Evolutionary conservation across 495 filamentous ascomycete species (phyloP).

Genomic region (Neurospora sp.): DNA sequence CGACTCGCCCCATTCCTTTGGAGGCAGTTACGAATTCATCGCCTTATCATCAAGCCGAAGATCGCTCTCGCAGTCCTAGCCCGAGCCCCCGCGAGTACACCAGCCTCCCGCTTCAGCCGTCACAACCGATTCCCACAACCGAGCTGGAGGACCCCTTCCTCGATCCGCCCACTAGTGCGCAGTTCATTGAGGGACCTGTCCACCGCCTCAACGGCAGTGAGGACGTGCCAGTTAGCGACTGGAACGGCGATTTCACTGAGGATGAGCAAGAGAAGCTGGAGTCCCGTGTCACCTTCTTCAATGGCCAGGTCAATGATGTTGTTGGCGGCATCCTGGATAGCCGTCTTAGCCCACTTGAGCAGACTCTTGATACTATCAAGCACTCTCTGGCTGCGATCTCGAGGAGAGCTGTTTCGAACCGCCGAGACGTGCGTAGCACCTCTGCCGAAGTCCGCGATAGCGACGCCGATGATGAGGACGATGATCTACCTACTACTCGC

Average conservation of each 20-base stretch:
- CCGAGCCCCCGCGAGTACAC: slow-evolving; percentile 57
- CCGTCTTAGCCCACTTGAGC: slow-evolving; percentile 68
- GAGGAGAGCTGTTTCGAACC: slow-evolving; percentile 32
- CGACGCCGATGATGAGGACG: slow-evolving; percentile 93
- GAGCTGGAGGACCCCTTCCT: slow-evolving; percentile 41
- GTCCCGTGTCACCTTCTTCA: slow-evolving; percentile 67
- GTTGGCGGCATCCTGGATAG: slow-evolving; percentile 70
- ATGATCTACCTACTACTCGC: slow-evolving; percentile 50
- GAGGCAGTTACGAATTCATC: slow-evolving; percentile 36
- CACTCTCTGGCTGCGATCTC: slow-evolving; percentile 45
- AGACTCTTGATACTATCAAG: slow-evolving; percentile 64
- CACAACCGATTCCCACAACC: slow-evolving; percentile 24
- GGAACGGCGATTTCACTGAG: slow-evolving; percentile 78
- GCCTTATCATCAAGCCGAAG: slow-evolving; percentile 44
- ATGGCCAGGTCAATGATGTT: slow-evolving; percentile 75
- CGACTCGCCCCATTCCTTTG: slow-evolving; percentile 24
- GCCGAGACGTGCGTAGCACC: slow-evolving; percentile 43
- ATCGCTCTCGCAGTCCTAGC: slow-evolving; percentile 64
- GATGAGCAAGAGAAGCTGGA: slow-evolving; percentile 73
- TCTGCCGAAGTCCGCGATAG: slow-evolving; percentile 62
- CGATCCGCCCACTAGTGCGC: slow-evolving; percentile 28
- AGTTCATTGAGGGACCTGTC: slow-evolving; percentile 43
- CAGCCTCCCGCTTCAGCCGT: slow-evolving; percentile 8
- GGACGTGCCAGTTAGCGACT: slow-evolving; percentile 70
- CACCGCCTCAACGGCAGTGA: slow-evolving; percentile 56